phyloP scores from a whole-genome alignment of 352 stramenopile species.

The Phytophthora pinifolia region DNA sequence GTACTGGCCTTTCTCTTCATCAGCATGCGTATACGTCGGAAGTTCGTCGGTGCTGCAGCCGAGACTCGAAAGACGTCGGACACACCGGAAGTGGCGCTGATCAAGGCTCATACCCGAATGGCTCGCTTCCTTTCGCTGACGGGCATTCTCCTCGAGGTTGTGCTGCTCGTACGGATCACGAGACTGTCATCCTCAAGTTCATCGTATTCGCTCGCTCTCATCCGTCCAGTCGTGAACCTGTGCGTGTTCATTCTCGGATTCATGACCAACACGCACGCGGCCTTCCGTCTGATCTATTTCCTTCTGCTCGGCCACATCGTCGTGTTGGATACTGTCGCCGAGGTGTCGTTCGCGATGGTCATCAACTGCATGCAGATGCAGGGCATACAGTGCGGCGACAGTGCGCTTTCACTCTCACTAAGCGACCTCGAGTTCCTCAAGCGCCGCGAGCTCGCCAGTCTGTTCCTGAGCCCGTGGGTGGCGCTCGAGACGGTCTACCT shows the following conservation, averaged over 20 bases:
- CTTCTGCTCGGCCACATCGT: slow-evolving; percentile 40
- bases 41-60: slow-evolving; percentile 10
- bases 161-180: slow-evolving; percentile 29
- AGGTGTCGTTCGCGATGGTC: slow-evolving; percentile 61
- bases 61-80: slow-evolving; percentile 31
- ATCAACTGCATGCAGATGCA: slow-evolving; percentile 46
- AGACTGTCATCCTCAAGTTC: slow-evolving; percentile 21
- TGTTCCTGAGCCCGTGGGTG: slow-evolving; percentile 56
- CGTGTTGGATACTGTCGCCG: slow-evolving; percentile 45
- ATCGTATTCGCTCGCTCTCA: slow-evolving; percentile 49
- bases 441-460: slow-evolving; percentile 39
- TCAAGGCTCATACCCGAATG: slow-evolving; percentile 57
- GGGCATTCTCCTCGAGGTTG: slow-evolving; percentile 42
- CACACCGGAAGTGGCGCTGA: slow-evolving; percentile 52
- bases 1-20: slow-evolving; percentile 35
- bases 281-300: slow-evolving; percentile 49
- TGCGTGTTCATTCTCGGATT: slow-evolving; percentile 59
- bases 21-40: slow-evolving; percentile 29
- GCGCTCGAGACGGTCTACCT: slow-evolving; percentile 57
- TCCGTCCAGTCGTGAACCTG: slow-evolving; percentile 45
- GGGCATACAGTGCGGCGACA: slow-evolving; percentile 48
- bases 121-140: slow-evolving; percentile 46
- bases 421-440: slow-evolving; percentile 31
- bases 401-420: slow-evolving; percentile 22
- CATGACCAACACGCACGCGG: slow-evolving; percentile 69